Conservation (phyloP, 164 flowering plant genomes). For the Umbilicus rupestris region DNA sequence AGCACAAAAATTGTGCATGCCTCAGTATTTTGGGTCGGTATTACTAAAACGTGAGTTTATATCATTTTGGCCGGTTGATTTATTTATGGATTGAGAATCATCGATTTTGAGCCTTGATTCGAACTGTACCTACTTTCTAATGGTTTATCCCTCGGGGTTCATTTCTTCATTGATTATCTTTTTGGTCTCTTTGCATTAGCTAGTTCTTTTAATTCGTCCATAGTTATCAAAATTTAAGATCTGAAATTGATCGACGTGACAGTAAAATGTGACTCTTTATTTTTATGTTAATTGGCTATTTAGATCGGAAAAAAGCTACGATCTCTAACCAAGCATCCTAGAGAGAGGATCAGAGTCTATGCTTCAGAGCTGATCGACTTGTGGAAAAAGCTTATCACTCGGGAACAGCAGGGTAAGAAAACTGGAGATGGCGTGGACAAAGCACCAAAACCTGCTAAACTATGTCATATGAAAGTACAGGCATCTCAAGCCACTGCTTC, state of each 20-base stretch:
- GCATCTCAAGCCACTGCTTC: slow-evolving; percentile 5
- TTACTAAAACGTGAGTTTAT: too few species aligned
- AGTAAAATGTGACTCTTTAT: not conserved
- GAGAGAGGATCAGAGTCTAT: slow-evolving; percentile 42
- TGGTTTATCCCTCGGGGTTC: too few species aligned
- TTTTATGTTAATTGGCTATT: not conserved
- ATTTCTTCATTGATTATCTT: too few species aligned
- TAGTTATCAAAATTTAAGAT: too few species aligned
- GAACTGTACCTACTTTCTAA: too few species aligned
- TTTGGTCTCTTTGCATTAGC: too few species aligned
- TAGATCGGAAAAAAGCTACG: slow-evolving; percentile 83
- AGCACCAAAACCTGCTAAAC: slow-evolving; percentile 12
- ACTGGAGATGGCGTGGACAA: slow-evolving; percentile 25
- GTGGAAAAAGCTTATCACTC: slow-evolving; percentile 69
- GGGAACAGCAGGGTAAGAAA: slow-evolving; percentile 49
- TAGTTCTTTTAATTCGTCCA: too few species aligned
- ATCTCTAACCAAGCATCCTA: slow-evolving; percentile 70
- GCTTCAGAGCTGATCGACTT: slow-evolving; percentile 63
- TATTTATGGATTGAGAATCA: too few species aligned
- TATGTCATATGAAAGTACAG: not conserved
- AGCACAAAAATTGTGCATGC: too few species aligned
- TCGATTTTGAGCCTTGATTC: too few species aligned
- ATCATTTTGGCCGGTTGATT: too few species aligned
- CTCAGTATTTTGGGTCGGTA: too few species aligned
- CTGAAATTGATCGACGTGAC: not conserved